Base-by-base conservation (phyloP, 139 green algal genomes). In the Chlamydomonas urium region DNA sequence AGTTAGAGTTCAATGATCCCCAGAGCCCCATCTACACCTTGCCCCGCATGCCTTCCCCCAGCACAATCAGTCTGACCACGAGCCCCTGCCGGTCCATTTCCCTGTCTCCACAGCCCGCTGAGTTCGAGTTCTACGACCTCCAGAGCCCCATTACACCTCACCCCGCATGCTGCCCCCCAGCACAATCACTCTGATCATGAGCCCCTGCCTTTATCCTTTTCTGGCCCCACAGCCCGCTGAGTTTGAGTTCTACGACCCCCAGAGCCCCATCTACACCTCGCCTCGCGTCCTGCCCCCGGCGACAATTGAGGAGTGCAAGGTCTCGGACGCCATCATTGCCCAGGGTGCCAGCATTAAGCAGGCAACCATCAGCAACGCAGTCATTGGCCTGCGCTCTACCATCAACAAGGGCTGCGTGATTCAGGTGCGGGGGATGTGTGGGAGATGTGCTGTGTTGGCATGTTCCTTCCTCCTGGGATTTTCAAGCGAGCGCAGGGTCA, bases 21-120 rank as follows among this genome's bases (percentile, higher is more conserved):
- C 70, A 91, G 73, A 86, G 84, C 32, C 96, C 96, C 73, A 98
- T 99, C 87, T 99, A 97, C 93, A 99, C 96, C 28, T 97, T 88
- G 0, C 94, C 96, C 6, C 90, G 96, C 74, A 97, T 97, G 83
- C 86, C 99, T 70, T 93, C 96, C 2, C 96, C 96, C 35, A 92
- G 94, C 50, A 96, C 97, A 73, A 86, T 99, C 42, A 10, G 14
- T n/a, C 42, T 53, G 42, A 10, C n/a, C n/a, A n/a, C n/a, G n/a
- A n/a, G n/a, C 38, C 38, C 8, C 38, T 48, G 38, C 56, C 24
- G 58, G 35, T 26, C 50, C 38, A 8, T 14, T 2, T 23, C 53
- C n/a, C 29, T 24, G 66, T 28, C 0, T 3, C 32, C 75, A 65
- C 85, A 97, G 53, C 53, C 21, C 23, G 53, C 24, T 17, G 21